Evolutionary conservation across 192 early-diverging fungal genomes (phyloP).

Genomic region (Coemansia sp.): DNA sequence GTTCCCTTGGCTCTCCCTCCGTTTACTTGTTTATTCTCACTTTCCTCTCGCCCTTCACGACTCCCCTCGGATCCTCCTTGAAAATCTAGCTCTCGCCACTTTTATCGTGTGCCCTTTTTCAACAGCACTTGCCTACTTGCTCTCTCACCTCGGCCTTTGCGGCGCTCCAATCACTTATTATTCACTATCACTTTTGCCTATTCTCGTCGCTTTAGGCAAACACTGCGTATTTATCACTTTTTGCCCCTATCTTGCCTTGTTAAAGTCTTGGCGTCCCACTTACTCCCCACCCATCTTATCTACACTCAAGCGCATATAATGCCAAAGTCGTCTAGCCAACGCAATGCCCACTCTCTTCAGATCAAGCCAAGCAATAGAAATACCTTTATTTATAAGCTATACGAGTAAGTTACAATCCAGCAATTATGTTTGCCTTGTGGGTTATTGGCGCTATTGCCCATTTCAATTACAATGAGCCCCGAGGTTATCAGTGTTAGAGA

Average conservation of each 20-base stretch:
- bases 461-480: too few species aligned
- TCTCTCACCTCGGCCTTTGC: neutral
- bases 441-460: neutral
- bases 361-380: slow-evolving; percentile 16
- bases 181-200: neutral
- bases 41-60: neutral
- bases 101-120: neutral
- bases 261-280: neutral
- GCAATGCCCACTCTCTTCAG: neutral
- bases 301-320: slow-evolving; percentile 3
- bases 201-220: neutral
- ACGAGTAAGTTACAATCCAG: slow-evolving; percentile 9
- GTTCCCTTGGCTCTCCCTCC: neutral
- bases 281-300: neutral
- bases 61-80: neutral
- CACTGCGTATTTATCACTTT: neutral
- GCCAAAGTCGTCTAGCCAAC: slow-evolving; percentile 3
- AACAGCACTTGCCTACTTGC: neutral
- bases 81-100: neutral
- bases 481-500: neutral
- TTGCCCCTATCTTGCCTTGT: neutral
- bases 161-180: neutral
- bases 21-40: neutral
- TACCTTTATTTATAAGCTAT: slow-evolving; percentile 31
- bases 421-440: neutral